Conservation (phyloP, 176 grass and related monocot genomes). For the Ensete glaucum region DNA sequence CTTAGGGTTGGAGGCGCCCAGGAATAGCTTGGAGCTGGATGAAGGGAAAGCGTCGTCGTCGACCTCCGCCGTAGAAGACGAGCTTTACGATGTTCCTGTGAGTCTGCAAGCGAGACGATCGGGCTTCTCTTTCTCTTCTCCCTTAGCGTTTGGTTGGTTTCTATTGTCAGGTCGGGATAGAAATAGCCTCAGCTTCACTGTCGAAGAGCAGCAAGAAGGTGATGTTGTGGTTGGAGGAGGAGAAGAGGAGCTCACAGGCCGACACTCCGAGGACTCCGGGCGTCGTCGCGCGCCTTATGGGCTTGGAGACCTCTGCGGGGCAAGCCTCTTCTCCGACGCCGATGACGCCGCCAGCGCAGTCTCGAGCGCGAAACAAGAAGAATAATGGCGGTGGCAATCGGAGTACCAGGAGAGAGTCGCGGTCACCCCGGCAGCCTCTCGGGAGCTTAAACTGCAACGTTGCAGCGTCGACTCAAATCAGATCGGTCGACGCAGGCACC, state of each 20-base stretch:
- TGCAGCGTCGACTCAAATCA: neutral
- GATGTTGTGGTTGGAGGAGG: neutral
- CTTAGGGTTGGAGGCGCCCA: constrained; percentile 53
- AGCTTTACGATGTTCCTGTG: neutral
- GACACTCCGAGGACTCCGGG: neutral
- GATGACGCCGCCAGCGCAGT: constrained; percentile 37
- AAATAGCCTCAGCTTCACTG: neutral
- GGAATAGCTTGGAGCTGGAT: constrained; percentile 83
- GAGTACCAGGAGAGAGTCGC: constrained; percentile 25
- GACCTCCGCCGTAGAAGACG: neutral
- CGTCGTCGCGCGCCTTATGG: constrained; percentile 1
- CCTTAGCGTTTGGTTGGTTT: neutral
- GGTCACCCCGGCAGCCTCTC: constrained; percentile 39
- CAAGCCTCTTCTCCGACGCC: neutral
- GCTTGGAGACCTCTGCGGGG: neutral
- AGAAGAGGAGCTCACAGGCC: neutral
- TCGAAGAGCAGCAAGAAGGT: neutral
- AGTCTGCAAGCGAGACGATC: neutral
- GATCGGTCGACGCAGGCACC: constrained; percentile 1
- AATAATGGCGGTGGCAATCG: constrained; percentile 5
- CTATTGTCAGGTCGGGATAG: neutral
- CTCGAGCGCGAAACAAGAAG: constrained; percentile 11
- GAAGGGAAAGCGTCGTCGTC: neutral
- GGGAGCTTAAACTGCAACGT: constrained; percentile 62
- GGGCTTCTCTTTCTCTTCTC: neutral